phyloP scores from a whole-genome alignment of 2,329 filamentous ascomycete genomes.

The Shiraia bambusicola region DNA sequence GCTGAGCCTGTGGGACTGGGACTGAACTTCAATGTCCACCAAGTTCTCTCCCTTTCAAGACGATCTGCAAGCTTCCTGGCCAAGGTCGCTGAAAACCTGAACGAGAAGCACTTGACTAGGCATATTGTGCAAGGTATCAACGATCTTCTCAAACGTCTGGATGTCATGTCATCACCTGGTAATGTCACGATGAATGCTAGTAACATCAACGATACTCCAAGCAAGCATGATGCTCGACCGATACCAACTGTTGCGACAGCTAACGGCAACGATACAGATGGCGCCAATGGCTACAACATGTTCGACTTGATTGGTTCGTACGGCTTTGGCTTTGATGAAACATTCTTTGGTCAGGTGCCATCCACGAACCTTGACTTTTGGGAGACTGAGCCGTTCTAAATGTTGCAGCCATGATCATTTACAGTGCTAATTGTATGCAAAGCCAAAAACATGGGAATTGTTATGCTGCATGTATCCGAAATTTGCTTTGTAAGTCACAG shows the following conservation, averaged over 20 bases:
- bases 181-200: slow-evolving; percentile 1
- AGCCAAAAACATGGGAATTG: background rate
- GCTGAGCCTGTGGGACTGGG: slow-evolving; percentile 30
- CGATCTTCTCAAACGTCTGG: slow-evolving; percentile 29
- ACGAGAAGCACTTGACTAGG: slow-evolving; percentile 32
- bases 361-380: slow-evolving; percentile 35
- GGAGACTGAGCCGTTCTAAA: slow-evolving; percentile 28
- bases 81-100: slow-evolving; percentile 30
- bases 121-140: slow-evolving; percentile 36
- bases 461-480: background rate
- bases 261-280: slow-evolving; percentile 1
- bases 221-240: background rate
- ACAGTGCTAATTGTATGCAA: background rate
- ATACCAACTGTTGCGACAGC: slow-evolving; percentile 4
- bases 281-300: slow-evolving; percentile 25
- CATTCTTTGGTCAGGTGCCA: slow-evolving; percentile 32
- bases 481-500: too few relatives aligned
- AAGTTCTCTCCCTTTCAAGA: slow-evolving; percentile 30
- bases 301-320: slow-evolving; percentile 36
- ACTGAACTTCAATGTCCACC: slow-evolving; percentile 34
- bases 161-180: slow-evolving; percentile 23
- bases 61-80: slow-evolving; percentile 29
- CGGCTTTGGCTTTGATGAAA: slow-evolving; percentile 37
- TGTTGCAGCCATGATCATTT: background rate
- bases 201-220: background rate